phyloP scores from a whole-genome alignment of 805 yeast genomes.

The Sugiyamaella marilandica region DNA sequence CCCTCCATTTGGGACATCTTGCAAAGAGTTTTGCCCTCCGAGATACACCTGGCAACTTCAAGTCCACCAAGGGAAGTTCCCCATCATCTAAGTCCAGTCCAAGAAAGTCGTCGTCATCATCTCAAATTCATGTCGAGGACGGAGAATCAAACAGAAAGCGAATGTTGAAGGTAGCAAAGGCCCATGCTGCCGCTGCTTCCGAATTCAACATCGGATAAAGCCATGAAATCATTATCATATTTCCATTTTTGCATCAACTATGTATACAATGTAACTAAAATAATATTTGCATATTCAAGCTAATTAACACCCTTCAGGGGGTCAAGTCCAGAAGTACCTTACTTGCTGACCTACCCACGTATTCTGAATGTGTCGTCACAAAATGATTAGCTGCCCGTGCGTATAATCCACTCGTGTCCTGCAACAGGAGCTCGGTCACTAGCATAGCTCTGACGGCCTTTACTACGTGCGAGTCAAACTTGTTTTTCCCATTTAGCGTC shows the following conservation, averaged over 20 bases:
- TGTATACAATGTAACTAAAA: background rate
- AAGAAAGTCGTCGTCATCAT: conserved; percentile 4
- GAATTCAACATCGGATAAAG: conserved; percentile 61
- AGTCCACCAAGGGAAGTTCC: conserved; percentile 33
- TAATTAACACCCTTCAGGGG: background rate
- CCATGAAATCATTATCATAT: background rate
- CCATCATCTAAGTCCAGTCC: conserved; percentile 20
- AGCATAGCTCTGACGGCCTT: conserved; percentile 24
- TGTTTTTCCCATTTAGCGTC: conserved; percentile 18
- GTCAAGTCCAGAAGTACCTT: background rate
- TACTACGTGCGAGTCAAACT: conserved; percentile 19
- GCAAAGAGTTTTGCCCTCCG: conserved; percentile 93
- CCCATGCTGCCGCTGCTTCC: conserved; percentile 57
- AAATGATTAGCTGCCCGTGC: conserved; percentile 20
- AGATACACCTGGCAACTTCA: conserved; percentile 85
- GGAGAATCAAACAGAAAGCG: conserved; percentile 56
- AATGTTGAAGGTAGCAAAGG: conserved; percentile 70
- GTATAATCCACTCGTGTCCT: conserved; percentile 19
- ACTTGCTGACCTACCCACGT: conserved; percentile 1
- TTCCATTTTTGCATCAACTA: background rate
- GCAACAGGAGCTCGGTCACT: conserved; percentile 15
- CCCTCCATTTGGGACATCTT: conserved; percentile 88
- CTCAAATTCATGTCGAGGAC: background rate
- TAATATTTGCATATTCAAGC: background rate
- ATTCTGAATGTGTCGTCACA: conserved; percentile 5